Percentiles rank a stretch among this genome's conserved stretches.
phyloP scores from a whole-genome alignment of 345 rosid genomes.

The Gossypium longicalyx region DNA sequence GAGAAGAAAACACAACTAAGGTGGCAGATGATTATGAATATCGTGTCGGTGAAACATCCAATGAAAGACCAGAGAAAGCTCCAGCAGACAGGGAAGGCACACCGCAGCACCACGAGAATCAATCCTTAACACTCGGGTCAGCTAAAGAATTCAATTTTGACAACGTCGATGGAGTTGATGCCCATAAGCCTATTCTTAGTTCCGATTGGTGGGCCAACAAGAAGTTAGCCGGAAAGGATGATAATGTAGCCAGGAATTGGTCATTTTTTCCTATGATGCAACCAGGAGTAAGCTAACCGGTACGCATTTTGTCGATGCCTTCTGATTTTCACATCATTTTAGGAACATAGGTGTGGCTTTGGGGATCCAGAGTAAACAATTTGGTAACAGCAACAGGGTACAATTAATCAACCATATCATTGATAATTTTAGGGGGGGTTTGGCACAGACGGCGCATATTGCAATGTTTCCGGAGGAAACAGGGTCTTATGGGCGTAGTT shows the following conservation, averaged over 20 bases:
- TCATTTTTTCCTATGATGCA: slow-evolving; percentile 80
- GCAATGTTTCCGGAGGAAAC: not conserved
- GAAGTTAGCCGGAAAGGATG: slow-evolving; percentile 44
- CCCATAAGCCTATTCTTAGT: slow-evolving; percentile 28
- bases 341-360: slow-evolving; percentile 2
- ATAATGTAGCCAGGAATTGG: slow-evolving; percentile 48
- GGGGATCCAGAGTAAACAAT: not conserved
- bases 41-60: slow-evolving; percentile 33
- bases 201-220: slow-evolving; percentile 54
- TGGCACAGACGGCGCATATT: slow-evolving; percentile 10
- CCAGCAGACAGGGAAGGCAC: slow-evolving; percentile 24
- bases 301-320: slow-evolving; percentile 3
- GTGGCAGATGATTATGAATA: slow-evolving; percentile 15
- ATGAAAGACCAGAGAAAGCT: slow-evolving; percentile 26
- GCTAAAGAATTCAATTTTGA: slow-evolving; percentile 68
- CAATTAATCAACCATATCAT: not conserved
- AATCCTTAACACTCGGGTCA: slow-evolving; percentile 49
- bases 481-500: slow-evolving; percentile 13
- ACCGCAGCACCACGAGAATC: slow-evolving; percentile 37
- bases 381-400: slow-evolving; percentile 8
- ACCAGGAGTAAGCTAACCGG: slow-evolving; percentile 53
- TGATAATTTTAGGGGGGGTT: slow-evolving; percentile 15
- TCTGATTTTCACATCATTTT: slow-evolving; percentile 3
- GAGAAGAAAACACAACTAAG: slow-evolving; percentile 21
- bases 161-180: slow-evolving; percentile 47